Percentiles rank a stretch among this genome's conserved stretches.
phyloP scores from a whole-genome alignment of 2,329 filamentous ascomycete genomes.

The Dothistroma pini region DNA sequence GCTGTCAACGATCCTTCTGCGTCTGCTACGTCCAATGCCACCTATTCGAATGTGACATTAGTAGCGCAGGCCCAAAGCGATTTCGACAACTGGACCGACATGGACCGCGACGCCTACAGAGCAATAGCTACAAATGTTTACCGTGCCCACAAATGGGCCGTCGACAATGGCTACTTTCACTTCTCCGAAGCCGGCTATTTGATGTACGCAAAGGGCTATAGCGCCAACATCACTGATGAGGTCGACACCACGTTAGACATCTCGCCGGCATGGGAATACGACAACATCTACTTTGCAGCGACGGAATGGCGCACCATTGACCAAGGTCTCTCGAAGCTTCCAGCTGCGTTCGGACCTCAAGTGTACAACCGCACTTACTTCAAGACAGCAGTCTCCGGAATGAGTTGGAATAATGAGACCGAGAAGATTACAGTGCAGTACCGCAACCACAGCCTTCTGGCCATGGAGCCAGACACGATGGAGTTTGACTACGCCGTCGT shows the following conservation, averaged over 20 bases:
- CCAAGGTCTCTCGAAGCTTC: constrained; percentile 56
- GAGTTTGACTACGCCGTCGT: constrained; percentile 66
- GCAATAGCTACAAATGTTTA: constrained; percentile 46
- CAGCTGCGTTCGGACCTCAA: constrained; percentile 59
- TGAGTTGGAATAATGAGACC: constrained; percentile 51
- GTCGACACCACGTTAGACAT: constrained; percentile 44
- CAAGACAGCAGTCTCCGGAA: constrained; percentile 54
- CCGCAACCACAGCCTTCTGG: constrained; percentile 47
- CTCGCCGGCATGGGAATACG: constrained; percentile 53
- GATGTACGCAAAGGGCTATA: constrained; percentile 54
- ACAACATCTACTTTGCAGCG: constrained; percentile 58
- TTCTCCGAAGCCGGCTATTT: constrained; percentile 65
- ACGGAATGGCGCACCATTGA: constrained; percentile 64
- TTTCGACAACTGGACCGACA: constrained; percentile 37
- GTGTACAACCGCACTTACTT: constrained; percentile 57
- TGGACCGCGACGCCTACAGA: constrained; percentile 31
- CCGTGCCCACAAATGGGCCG: constrained; percentile 52
- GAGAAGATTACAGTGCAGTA: constrained; percentile 58
- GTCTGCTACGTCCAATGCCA: constrained; percentile 35
- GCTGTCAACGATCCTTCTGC: constrained; percentile 52
- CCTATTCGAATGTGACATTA: constrained; percentile 36
- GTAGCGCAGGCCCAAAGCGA: constrained; percentile 40
- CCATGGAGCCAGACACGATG: constrained; percentile 43
- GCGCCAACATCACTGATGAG: constrained; percentile 55
- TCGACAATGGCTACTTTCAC: constrained; percentile 55